These are phyloP conservation scores for Elsinoe perseae DNA, from an alignment of 2,329 filamentous ascomycete genomes.

Conservation along the genomic window DNA sequence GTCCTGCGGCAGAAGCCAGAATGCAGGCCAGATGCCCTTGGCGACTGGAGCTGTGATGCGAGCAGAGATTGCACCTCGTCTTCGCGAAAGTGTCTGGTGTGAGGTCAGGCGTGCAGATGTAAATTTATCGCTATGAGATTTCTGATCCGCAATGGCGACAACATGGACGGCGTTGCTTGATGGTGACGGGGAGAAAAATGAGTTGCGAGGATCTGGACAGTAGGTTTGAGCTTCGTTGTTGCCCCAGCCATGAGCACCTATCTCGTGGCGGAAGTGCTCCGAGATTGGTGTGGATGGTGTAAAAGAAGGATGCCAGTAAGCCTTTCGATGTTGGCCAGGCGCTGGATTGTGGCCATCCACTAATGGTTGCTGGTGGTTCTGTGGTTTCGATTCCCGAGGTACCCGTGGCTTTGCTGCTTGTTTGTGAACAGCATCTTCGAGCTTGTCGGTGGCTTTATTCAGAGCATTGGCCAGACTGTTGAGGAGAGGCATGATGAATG, in stretches of 20 bases:
- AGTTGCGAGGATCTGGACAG: conserved; percentile 42
- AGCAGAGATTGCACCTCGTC: conserved; percentile 47
- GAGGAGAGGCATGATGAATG: neutral
- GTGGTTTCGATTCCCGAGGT: conserved; percentile 1
- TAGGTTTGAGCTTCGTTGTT: conserved; percentile 56
- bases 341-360: neutral
- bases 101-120: conserved; percentile 51
- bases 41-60: conserved; percentile 48
- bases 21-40: conserved; percentile 53
- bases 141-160: conserved; percentile 40
- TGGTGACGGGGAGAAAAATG: conserved; percentile 43
- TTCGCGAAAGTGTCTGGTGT: conserved; percentile 43
- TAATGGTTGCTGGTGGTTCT: neutral
- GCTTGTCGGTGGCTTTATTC: conserved; percentile 9
- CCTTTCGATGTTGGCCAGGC: conserved; percentile 19
- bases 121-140: conserved; percentile 33
- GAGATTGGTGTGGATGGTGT: conserved; percentile 40
- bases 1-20: conserved; percentile 53
- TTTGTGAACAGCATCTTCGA: conserved; percentile 13
- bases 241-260: conserved; percentile 54
- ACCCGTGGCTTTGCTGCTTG: neutral
- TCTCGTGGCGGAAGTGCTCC: conserved; percentile 48
- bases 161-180: conserved; percentile 45
- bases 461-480: conserved; percentile 4
- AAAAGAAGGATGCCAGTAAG: conserved; percentile 50